phyloP scores from a whole-genome alignment of 768 basidiomycete genomes.

The Kondoa malvinella region DNA sequence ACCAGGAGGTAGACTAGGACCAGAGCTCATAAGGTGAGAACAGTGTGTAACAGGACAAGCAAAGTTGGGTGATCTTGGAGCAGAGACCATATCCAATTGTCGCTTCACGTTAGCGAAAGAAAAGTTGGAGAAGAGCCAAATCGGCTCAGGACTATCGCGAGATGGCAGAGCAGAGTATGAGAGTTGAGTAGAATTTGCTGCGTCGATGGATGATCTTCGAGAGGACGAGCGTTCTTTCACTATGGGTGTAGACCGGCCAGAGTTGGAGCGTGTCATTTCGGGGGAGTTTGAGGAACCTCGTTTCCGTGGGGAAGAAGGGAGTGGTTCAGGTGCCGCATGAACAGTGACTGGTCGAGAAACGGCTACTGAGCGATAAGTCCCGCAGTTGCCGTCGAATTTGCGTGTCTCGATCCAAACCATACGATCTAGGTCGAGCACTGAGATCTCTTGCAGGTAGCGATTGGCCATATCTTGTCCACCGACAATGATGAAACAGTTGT shows the following conservation, averaged over 20 bases:
- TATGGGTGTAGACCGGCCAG: not conserved
- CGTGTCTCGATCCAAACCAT: slow-evolving; percentile 63
- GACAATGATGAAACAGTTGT: slow-evolving; percentile 70
- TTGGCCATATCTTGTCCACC: slow-evolving; percentile 90
- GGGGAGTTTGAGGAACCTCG: not conserved
- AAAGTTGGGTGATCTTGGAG: slow-evolving; percentile 40
- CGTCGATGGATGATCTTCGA: not conserved
- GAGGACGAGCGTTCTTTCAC: not conserved
- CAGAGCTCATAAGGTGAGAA: slow-evolving; percentile 61
- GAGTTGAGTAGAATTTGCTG: slow-evolving; percentile 8
- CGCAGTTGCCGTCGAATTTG: slow-evolving; percentile 79
- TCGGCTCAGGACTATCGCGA: slow-evolving; percentile 63
- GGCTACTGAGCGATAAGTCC: slow-evolving; percentile 85
- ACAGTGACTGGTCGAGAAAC: slow-evolving; percentile 55
- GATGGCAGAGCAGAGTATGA: slow-evolving; percentile 59
- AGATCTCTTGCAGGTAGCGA: slow-evolving; percentile 81
- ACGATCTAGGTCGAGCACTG: slow-evolving; percentile 61
- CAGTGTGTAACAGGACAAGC: slow-evolving; percentile 65
- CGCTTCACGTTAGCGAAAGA: slow-evolving; percentile 76
- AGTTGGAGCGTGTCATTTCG: not conserved
- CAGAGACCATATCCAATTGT: slow-evolving; percentile 71
- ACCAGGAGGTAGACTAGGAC: slow-evolving; percentile 65
- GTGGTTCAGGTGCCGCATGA: slow-evolving; percentile 3
- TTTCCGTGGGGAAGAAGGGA: not conserved
- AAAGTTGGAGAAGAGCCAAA: slow-evolving; percentile 88